Conservation (phyloP, 768 basidiomycete genomes). For the Rhodosporidiobolus odoratus region DNA sequence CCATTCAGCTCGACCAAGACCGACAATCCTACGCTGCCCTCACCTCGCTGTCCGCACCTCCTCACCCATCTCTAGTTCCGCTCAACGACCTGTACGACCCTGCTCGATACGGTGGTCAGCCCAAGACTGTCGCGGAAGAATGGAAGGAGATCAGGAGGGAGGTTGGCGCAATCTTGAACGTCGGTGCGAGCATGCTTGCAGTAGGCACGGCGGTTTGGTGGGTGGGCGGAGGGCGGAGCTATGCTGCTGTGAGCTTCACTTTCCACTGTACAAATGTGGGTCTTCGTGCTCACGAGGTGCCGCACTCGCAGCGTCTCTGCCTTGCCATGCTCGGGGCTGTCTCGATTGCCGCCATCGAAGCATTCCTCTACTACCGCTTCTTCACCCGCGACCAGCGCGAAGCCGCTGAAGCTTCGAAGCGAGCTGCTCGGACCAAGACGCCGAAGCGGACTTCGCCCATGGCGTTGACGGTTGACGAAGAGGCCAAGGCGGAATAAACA, state of each 20-base stretch:
- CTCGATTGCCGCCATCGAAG: constrained; percentile 39
- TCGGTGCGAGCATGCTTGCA: constrained; percentile 37
- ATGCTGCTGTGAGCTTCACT: constrained; percentile 23
- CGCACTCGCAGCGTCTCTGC: constrained; percentile 22
- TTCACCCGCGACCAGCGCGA: constrained; percentile 15
- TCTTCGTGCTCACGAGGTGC: background rate
- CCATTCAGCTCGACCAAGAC: constrained; percentile 32
- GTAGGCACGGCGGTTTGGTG: constrained; percentile 39
- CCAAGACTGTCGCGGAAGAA: constrained; percentile 32
- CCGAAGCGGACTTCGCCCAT: background rate
- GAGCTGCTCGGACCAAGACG: background rate
- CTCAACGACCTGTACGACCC: constrained; percentile 19
- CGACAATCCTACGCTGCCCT: constrained; percentile 28
- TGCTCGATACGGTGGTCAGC: background rate
- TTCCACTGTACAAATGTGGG: background rate
- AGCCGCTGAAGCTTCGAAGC: background rate
- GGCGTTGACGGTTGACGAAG: background rate
- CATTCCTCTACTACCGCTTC: constrained; percentile 39
- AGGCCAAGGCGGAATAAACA: background rate
- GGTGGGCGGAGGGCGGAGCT: constrained; percentile 34
- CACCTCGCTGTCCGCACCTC: constrained; percentile 17
- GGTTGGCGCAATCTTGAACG: constrained; percentile 40
- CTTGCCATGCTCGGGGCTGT: constrained; percentile 34
- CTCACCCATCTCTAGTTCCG: constrained; percentile 9
- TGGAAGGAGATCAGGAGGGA: constrained; percentile 39